Evolutionary conservation across 768 basidiomycete species (phyloP).

Genomic region (Kwoniella mangroviensis): DNA sequence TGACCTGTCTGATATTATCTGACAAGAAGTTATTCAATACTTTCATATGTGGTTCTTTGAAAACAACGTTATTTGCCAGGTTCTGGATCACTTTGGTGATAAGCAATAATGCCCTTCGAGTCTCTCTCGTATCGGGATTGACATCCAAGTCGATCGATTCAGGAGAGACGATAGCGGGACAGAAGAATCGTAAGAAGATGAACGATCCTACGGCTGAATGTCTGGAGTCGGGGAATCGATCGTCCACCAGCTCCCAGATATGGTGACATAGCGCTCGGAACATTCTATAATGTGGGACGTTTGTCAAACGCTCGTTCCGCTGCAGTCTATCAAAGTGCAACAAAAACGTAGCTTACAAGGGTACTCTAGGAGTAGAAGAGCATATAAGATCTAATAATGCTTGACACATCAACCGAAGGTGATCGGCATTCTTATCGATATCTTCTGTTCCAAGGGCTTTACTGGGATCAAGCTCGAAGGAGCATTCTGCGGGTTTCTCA

Average conservation of each 20-base stretch:
- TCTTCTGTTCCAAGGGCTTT: slow-evolving; percentile 64
- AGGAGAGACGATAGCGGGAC: slow-evolving; percentile 85
- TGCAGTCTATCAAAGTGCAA: not conserved
- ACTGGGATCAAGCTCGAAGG: slow-evolving; percentile 76
- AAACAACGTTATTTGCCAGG: slow-evolving; percentile 90
- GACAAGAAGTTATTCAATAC: slow-evolving; percentile 71
- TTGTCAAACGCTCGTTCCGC: not conserved
- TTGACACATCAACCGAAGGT: slow-evolving; percentile 73
- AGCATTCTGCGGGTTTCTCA: slow-evolving; percentile 71
- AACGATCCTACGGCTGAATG: slow-evolving; percentile 65
- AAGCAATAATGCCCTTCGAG: slow-evolving; percentile 78
- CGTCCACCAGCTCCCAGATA: slow-evolving; percentile 61
- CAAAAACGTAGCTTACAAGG: too few species aligned
- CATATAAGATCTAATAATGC: slow-evolving; percentile 76
- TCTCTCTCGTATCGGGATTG: slow-evolving; percentile 65
- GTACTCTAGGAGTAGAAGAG: slow-evolving; percentile 71
- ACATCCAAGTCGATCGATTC: slow-evolving; percentile 82
- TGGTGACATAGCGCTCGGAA: slow-evolving; percentile 62
- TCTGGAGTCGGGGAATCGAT: slow-evolving; percentile 54
- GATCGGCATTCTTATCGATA: slow-evolving; percentile 69
- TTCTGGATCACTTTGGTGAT: slow-evolving; percentile 93
- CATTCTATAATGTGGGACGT: slow-evolving; percentile 22
- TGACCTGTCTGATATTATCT: slow-evolving; percentile 50
- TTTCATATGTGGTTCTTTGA: slow-evolving; percentile 87
- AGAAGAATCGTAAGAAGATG: slow-evolving; percentile 92